Evolutionary conservation across 2,329 filamentous ascomycete genomes (phyloP).

Genomic region (Penicillium sp.): DNA sequence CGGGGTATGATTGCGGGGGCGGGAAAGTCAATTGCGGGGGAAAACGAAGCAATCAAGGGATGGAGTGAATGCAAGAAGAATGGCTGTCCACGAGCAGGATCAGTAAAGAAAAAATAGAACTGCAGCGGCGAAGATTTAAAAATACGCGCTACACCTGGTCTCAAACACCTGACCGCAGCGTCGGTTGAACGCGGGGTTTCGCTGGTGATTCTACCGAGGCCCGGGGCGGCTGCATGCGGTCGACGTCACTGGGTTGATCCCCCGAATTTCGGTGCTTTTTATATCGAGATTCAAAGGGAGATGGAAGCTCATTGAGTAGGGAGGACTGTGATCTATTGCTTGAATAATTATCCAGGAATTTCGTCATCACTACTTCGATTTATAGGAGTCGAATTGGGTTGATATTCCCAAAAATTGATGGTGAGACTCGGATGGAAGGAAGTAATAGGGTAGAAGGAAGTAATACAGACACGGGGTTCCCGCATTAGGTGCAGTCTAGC

Average conservation of each 20-base stretch:
- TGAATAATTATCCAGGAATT: too few species aligned
- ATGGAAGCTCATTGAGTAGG: too few species aligned
- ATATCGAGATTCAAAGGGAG: too few species aligned
- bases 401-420: too few species aligned
- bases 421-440: too few species aligned
- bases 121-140: background rate
- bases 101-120: background rate
- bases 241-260: background rate
- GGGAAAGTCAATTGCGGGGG: constrained; percentile 7
- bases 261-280: too few species aligned
- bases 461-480: too few species aligned
- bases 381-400: too few species aligned
- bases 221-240: constrained; percentile 26
- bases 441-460: too few species aligned
- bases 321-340: too few species aligned
- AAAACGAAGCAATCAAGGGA: background rate
- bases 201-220: constrained; percentile 17
- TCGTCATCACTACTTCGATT: too few species aligned
- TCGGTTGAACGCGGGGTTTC: constrained; percentile 22
- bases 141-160: background rate
- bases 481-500: too few species aligned
- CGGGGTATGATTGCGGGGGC: constrained; percentile 24
- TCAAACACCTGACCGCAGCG: constrained; percentile 2
- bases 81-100: background rate
- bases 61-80: background rate